Conservation (phyloP, 305 asterid species). For the Caryopteris hybrid region DNA sequence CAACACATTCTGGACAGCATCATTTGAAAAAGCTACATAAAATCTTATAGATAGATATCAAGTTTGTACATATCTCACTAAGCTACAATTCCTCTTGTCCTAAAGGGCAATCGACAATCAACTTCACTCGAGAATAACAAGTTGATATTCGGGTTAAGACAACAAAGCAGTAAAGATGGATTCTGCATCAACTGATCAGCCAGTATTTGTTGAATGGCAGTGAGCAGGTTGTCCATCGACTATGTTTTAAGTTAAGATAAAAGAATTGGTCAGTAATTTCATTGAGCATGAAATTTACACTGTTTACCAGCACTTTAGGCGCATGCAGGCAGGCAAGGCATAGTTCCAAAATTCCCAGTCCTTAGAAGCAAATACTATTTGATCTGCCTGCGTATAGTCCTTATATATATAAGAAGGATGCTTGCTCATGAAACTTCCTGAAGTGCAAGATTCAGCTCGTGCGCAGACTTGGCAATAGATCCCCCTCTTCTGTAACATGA, state of each 20-base stretch:
- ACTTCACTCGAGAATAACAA: constrained; percentile 34
- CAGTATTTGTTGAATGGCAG: constrained; percentile 24
- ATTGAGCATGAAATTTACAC: constrained; percentile 36
- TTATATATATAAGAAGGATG: constrained; percentile 18
- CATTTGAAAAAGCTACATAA: constrained; percentile 7
- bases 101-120: constrained; percentile 31
- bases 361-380: constrained; percentile 20
- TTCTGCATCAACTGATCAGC: constrained; percentile 21
- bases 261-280: constrained; percentile 43
- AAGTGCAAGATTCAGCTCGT: constrained; percentile 84
- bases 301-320: constrained; percentile 22
- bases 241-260: constrained; percentile 33
- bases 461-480: constrained; percentile 83
- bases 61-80: constrained; percentile 38
- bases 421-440: constrained; percentile 71
- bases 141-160: constrained; percentile 28
- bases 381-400: constrained; percentile 21
- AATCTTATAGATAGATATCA: background rate
- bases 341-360: constrained; percentile 23
- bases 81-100: constrained; percentile 25
- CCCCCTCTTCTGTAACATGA: constrained; percentile 75
- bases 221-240: constrained; percentile 30
- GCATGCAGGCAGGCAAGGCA: constrained; percentile 19
- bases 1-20: constrained; percentile 18
- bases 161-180: constrained; percentile 20